A percentile compares a stretch with the other conserved stretches of the same genome.
phyloP scores from a whole-genome alignment of 2,329 filamentous ascomycete species.

The Leptoxyphium fumago region DNA sequence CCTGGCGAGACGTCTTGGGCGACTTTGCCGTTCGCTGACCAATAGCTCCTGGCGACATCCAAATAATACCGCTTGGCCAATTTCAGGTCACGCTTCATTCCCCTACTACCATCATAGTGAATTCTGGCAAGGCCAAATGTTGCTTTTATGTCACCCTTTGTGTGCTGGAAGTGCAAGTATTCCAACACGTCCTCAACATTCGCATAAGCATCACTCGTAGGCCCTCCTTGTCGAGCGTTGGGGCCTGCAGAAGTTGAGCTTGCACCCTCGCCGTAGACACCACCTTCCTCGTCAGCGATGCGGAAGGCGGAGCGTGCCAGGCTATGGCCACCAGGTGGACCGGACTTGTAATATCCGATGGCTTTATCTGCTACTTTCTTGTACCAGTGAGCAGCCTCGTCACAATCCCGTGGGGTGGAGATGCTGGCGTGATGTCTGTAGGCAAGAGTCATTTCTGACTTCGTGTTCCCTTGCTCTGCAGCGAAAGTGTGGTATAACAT shows the following conservation, averaged over 20 bases:
- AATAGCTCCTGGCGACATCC: conserved; percentile 65
- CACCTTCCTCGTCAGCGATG: conserved; percentile 79
- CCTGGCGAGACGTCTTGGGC: conserved; percentile 53
- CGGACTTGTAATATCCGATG: conserved; percentile 72
- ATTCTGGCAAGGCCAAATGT: conserved; percentile 75
- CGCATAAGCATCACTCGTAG: conserved; percentile 67
- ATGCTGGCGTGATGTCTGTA: conserved; percentile 78
- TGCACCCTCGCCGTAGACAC: conserved; percentile 88
- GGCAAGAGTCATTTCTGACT: conserved; percentile 85
- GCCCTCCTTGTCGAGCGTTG: conserved; percentile 59
- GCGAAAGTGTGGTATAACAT: conserved; percentile 91
- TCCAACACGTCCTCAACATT: conserved; percentile 89
- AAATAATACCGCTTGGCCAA: conserved; percentile 70
- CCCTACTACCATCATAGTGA: conserved; percentile 74
- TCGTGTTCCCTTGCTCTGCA: conserved; percentile 64
- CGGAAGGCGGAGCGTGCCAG: conserved; percentile 68
- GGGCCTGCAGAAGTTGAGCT: conserved; percentile 76
- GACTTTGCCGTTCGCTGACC: conserved; percentile 58
- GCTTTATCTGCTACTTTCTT: conserved; percentile 88
- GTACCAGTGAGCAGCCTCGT: conserved; percentile 75
- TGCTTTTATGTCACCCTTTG: conserved; percentile 77
- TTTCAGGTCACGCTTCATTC: conserved; percentile 56
- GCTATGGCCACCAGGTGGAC: conserved; percentile 72
- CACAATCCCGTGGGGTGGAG: conserved; percentile 71
- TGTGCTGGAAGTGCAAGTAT: conserved; percentile 77